phyloP scores from a whole-genome alignment of 2,329 filamentous ascomycete species.

The Purpureocillium takamizusanense region DNA sequence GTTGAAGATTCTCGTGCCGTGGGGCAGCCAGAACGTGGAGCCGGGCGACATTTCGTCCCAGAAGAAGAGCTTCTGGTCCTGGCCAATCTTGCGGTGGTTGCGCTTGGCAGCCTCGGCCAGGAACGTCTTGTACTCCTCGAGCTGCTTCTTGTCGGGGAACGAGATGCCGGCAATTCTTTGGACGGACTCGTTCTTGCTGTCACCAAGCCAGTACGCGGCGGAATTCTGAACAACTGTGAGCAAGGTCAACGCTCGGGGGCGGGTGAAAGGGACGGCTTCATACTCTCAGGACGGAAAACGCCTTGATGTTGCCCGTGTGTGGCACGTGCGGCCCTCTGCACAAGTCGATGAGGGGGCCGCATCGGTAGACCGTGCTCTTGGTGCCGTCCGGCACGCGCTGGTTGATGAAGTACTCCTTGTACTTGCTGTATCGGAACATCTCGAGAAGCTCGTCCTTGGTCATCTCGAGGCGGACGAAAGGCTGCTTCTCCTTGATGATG shows the following conservation, averaged over 20 bases:
- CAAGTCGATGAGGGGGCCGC: conserved; percentile 87
- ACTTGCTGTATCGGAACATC: conserved; percentile 96
- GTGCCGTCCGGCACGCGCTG: conserved; percentile 65
- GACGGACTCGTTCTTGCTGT: conserved; percentile 86
- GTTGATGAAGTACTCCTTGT: conserved; percentile 94
- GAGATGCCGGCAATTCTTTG: conserved; percentile 96
- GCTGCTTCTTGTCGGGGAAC: conserved; percentile 89
- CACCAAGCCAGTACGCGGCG: conserved; percentile 83
- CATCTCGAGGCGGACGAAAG: conserved; percentile 81
- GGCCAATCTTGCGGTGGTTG: conserved; percentile 88
- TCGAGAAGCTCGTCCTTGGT: conserved; percentile 86
- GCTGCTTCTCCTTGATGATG: conserved; percentile 94
- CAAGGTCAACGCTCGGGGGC: neutral
- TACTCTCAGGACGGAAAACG: conserved; percentile 83
- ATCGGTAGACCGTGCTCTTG: conserved; percentile 88
- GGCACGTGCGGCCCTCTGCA: conserved; percentile 93
- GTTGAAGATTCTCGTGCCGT: conserved; percentile 91
- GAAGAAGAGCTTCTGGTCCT: conserved; percentile 95
- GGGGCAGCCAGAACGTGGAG: conserved; percentile 83
- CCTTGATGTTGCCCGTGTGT: conserved; percentile 84
- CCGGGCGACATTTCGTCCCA: conserved; percentile 93
- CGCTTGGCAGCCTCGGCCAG: conserved; percentile 97
- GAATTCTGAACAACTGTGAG: conserved; percentile 45
- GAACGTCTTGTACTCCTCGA: conserved; percentile 89
- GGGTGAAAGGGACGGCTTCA: neutral